phyloP scores from a whole-genome alignment of 139 green algal genomes.

The Chlamydomonas schloesseri region DNA sequence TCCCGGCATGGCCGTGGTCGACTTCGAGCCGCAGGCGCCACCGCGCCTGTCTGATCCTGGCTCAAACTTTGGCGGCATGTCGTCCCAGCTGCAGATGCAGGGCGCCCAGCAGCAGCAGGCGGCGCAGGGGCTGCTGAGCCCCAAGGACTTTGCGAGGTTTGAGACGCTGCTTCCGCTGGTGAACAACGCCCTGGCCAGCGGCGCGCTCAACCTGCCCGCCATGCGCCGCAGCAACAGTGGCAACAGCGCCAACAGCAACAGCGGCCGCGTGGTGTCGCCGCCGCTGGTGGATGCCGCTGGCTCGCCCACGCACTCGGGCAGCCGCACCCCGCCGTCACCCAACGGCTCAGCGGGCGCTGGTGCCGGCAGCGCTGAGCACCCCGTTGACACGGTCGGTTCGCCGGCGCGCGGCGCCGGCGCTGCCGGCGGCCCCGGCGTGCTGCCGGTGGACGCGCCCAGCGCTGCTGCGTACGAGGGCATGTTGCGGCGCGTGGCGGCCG shows the following conservation, averaged over 20 bases:
- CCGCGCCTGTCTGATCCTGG: conserved; percentile 38
- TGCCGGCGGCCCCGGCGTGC: neutral
- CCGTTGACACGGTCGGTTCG: neutral
- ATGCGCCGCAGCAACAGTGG: conserved; percentile 27
- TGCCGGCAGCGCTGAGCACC: neutral
- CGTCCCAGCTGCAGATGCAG: no score
- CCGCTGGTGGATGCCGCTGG: neutral
- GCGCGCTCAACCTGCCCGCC: neutral
- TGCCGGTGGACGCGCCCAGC: neutral
- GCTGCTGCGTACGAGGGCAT: neutral
- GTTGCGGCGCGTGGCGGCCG: neutral
- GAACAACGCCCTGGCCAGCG: conserved; percentile 26
- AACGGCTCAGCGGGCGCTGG: neutral
- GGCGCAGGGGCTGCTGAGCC: neutral
- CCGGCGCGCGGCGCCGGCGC: neutral
- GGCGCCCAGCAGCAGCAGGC: neutral
- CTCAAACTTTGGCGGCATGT: neutral
- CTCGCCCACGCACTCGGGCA: conserved; percentile 22
- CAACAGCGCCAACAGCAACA: neutral
- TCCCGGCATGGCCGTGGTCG: neutral
- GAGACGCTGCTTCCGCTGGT: conserved; percentile 45
- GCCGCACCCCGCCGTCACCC: conserved; percentile 4
- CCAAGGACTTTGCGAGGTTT: conserved; percentile 23
- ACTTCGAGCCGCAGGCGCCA: conserved; percentile 4
- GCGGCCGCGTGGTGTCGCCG: conserved; percentile 19